Evolutionary conservation across 768 basidiomycete genomes (phyloP).

Genomic region (Auricularia sp.): DNA sequence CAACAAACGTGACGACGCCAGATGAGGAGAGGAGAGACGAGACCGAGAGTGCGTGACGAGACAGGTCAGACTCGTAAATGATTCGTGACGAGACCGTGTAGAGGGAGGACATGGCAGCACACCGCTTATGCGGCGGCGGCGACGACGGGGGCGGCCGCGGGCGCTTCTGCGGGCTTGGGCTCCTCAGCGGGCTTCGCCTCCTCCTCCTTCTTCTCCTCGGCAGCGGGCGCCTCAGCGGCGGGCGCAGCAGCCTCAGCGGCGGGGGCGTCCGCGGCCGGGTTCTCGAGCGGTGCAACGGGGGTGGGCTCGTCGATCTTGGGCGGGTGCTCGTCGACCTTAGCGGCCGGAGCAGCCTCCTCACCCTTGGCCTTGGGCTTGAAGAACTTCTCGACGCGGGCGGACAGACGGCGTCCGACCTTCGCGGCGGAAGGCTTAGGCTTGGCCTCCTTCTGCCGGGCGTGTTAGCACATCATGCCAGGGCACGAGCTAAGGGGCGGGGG

Average conservation of each 20-base stretch:
- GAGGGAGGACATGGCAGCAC: not conserved
- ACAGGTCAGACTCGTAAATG: slow-evolving; percentile 10
- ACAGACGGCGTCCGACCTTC: slow-evolving; percentile 76
- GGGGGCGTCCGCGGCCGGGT: slow-evolving; percentile 23
- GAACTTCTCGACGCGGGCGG: slow-evolving; percentile 70
- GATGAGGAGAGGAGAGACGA: slow-evolving; percentile 35
- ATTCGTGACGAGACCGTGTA: slow-evolving; percentile 17
- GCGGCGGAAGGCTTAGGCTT: slow-evolving; percentile 22
- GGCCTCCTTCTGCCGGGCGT: slow-evolving; percentile 44
- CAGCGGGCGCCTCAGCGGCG: slow-evolving; percentile 10
- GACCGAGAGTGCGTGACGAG: slow-evolving; percentile 33
- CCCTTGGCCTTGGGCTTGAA: slow-evolving; percentile 35
- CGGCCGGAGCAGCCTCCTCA: slow-evolving; percentile 39
- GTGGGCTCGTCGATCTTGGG: slow-evolving; percentile 79
- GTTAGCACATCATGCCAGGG: not conserved
- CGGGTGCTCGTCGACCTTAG: slow-evolving; percentile 83
- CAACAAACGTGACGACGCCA: slow-evolving; percentile 34
- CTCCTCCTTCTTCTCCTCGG: not conserved
- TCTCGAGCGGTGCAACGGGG: slow-evolving; percentile 76
- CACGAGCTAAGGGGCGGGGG: not conserved
- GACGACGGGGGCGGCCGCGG: slow-evolving; percentile 55
- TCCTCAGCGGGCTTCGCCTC: slow-evolving; percentile 27
- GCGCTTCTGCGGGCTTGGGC: slow-evolving; percentile 26
- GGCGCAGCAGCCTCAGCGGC: slow-evolving; percentile 38
- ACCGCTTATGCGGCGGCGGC: slow-evolving; percentile 65